phyloP scores from a whole-genome alignment of 2,329 filamentous ascomycete genomes.

The Xylariaceae sp. region DNA sequence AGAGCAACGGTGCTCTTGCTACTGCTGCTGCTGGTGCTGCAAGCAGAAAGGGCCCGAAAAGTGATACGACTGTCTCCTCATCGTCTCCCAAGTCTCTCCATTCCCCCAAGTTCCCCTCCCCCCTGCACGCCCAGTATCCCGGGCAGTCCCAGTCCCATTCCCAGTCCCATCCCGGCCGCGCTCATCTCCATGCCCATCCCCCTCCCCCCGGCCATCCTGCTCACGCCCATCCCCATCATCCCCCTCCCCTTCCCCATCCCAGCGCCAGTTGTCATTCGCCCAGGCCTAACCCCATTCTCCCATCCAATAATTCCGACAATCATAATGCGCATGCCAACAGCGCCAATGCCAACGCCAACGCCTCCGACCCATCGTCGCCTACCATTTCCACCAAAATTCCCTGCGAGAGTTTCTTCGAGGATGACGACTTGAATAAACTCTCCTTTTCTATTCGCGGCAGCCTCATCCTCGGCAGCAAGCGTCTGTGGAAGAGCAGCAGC shows the following conservation, averaged over 20 bases:
- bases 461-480: slow-evolving; percentile 54
- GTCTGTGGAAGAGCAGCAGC: slow-evolving; percentile 24
- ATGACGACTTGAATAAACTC: slow-evolving; percentile 52
- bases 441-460: slow-evolving; percentile 60
- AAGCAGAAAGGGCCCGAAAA: neutral
- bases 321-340: neutral
- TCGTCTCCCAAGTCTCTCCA: neutral
- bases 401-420: slow-evolving; percentile 51
- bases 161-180: slow-evolving; percentile 1
- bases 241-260: slow-evolving; percentile 1
- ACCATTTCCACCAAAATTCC: slow-evolving; percentile 52
- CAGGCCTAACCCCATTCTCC: slow-evolving; percentile 17
- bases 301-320: slow-evolving; percentile 1
- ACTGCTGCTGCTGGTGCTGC: neutral
- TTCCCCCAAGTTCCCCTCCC: slow-evolving; percentile 9
- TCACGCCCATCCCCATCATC: slow-evolving; percentile 1
- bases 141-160: neutral
- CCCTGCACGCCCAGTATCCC: slow-evolving; percentile 6
- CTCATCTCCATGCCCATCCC: slow-evolving; percentile 1
- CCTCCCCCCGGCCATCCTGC: neutral
- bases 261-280: slow-evolving; percentile 7
- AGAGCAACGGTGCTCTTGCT: no score
- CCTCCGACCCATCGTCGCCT: slow-evolving; percentile 39
- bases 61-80: neutral
- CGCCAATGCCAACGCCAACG: neutral